Conservation (phyloP, 2,329 filamentous ascomycete genomes). For the Corynespora cassiicola region DNA sequence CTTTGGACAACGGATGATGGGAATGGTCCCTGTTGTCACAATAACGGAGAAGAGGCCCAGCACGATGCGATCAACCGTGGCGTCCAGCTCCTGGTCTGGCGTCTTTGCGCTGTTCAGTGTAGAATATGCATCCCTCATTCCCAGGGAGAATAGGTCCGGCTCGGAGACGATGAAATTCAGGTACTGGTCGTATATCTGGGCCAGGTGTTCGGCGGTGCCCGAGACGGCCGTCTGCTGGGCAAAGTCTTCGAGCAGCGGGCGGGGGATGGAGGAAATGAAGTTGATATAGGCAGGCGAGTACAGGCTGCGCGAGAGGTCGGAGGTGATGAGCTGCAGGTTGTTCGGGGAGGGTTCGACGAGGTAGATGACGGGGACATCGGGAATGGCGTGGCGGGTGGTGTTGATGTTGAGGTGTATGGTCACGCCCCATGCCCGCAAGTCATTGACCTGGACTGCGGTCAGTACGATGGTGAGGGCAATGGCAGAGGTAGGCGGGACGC, state of each 20-base stretch:
- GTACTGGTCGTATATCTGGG: slow-evolving; percentile 95
- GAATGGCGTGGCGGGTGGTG: slow-evolving; percentile 84
- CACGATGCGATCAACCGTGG: slow-evolving; percentile 87
- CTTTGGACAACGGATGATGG: slow-evolving; percentile 93
- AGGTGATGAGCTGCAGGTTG: slow-evolving; percentile 84
- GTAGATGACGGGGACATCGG: slow-evolving; percentile 91
- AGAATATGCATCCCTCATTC: slow-evolving; percentile 94
- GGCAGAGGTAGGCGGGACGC: too few relatives aligned
- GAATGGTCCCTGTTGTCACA: slow-evolving; percentile 98
- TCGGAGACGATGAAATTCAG: slow-evolving; percentile 97
- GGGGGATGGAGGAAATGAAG: slow-evolving; percentile 91
- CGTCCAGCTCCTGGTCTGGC: slow-evolving; percentile 87
- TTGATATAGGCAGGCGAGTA: slow-evolving; percentile 96
- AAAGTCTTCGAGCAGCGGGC: slow-evolving; percentile 92
- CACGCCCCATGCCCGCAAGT: slow-evolving; percentile 86
- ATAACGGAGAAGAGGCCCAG: slow-evolving; percentile 97
- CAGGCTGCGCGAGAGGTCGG: slow-evolving; percentile 82
- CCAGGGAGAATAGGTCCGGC: slow-evolving; percentile 92
- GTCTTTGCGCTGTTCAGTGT: slow-evolving; percentile 94
- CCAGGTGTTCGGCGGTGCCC: slow-evolving; percentile 85
- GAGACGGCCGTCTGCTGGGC: slow-evolving; percentile 84
- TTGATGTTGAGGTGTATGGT: slow-evolving; percentile 67
- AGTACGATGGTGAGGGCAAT: too few relatives aligned
- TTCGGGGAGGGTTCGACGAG: slow-evolving; percentile 85
- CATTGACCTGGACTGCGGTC: too few relatives aligned